These are phyloP conservation scores for Earliella scabrosa DNA, from an alignment of 1,284 basidiomycete species.

Conservation along the genomic window DNA sequence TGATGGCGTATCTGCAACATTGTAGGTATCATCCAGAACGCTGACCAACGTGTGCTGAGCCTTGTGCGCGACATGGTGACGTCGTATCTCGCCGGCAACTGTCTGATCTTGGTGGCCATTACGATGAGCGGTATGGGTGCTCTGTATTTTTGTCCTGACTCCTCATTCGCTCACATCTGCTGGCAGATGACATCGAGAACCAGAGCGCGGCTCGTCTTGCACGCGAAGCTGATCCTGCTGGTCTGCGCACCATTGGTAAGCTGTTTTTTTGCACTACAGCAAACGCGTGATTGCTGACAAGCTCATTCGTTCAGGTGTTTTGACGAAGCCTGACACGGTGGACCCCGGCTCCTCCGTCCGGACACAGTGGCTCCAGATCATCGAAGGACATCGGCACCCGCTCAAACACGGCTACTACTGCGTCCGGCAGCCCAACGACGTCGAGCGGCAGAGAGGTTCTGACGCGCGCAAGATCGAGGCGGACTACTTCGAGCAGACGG, in stretches of 20 bases:
- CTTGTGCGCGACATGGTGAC: constrained; percentile 50
- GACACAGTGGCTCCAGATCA: constrained; percentile 54
- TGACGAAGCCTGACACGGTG: constrained; percentile 68
- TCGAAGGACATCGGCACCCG: constrained; percentile 53
- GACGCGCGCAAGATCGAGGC: constrained; percentile 45
- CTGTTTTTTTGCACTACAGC: neutral
- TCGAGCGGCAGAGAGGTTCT: constrained; percentile 44
- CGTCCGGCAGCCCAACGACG: constrained; percentile 64
- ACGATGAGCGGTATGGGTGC: constrained; percentile 55
- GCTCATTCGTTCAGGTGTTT: constrained; percentile 56
- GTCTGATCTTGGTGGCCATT: constrained; percentile 59
- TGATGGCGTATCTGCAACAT: no score
- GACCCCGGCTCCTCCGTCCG: constrained; percentile 48
- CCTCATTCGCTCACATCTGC: no score
- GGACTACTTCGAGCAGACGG: constrained; percentile 49
- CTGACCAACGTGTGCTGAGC: constrained; percentile 42
- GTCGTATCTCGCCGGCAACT: constrained; percentile 44
- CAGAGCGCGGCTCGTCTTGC: constrained; percentile 60
- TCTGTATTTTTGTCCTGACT: neutral
- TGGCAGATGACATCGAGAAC: constrained; percentile 67
- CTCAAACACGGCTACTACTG: constrained; percentile 64
- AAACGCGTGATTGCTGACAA: neutral
- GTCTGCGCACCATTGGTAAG: constrained; percentile 63
- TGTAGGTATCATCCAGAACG: constrained; percentile 66
- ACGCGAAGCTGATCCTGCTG: constrained; percentile 50